Conservation (phyloP, 345 rosid genomes). For the Noccaea caerulescens region DNA sequence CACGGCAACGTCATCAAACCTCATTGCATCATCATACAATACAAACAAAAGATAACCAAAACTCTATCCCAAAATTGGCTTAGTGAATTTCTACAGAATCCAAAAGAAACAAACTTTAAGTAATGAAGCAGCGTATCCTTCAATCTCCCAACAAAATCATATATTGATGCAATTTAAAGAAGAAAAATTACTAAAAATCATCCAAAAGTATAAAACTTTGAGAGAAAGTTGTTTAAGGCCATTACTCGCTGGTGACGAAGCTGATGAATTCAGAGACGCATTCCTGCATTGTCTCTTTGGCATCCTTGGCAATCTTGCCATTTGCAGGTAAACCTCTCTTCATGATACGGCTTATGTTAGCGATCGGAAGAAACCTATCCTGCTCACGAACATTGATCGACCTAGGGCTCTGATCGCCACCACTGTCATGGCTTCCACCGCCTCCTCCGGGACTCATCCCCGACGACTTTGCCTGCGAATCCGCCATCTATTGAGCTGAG, state of each 20-base stretch:
- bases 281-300: slow-evolving; percentile 76
- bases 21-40: slow-evolving; percentile 23
- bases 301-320: slow-evolving; percentile 74
- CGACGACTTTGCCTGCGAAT: slow-evolving; percentile 35
- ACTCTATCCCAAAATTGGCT: neutral
- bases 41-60: neutral
- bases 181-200: neutral
- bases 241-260: slow-evolving; percentile 69
- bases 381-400: slow-evolving; percentile 62
- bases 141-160: neutral
- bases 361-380: slow-evolving; percentile 68
- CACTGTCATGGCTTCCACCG: slow-evolving; percentile 79
- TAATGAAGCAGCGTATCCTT: neutral
- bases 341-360: slow-evolving; percentile 79
- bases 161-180: neutral
- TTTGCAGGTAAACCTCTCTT: slow-evolving; percentile 66
- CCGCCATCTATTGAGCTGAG: slow-evolving; percentile 44
- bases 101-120: neutral
- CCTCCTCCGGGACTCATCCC: slow-evolving; percentile 62
- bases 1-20: slow-evolving; percentile 19
- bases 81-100: neutral
- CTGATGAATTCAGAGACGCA: slow-evolving; percentile 81
- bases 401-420: slow-evolving; percentile 89
- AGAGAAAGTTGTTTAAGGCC: neutral
- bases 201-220: neutral